Conservation (phyloP, 2,329 filamentous ascomycete species). For the Chaetomiaceae sp. region DNA sequence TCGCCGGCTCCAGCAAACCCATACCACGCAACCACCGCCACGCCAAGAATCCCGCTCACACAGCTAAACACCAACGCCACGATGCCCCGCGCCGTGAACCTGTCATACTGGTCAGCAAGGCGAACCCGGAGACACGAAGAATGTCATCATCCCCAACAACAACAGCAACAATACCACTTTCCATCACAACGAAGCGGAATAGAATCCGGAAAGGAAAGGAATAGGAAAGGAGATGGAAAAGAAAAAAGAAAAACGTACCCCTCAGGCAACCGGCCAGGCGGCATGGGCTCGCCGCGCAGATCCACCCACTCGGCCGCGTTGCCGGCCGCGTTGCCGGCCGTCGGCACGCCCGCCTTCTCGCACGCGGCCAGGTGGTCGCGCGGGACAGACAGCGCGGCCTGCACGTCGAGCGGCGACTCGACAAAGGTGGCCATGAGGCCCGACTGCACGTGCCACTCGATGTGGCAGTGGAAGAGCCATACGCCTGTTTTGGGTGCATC, state of each 20-base stretch:
- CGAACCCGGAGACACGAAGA: too few relatives aligned
- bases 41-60: slow-evolving; percentile 63
- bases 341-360: slow-evolving; percentile 28
- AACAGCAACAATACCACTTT: too few relatives aligned
- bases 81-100: slow-evolving; percentile 62
- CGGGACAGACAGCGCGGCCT: slow-evolving; percentile 56
- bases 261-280: slow-evolving; percentile 48
- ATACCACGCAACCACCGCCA: slow-evolving; percentile 65
- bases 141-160: too few relatives aligned
- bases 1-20: slow-evolving; percentile 42
- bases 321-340: slow-evolving; percentile 30
- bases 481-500: slow-evolving; percentile 31
- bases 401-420: slow-evolving; percentile 59
- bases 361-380: slow-evolving; percentile 56
- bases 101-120: too few relatives aligned
- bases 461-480: slow-evolving; percentile 76
- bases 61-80: slow-evolving; percentile 71
- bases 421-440: slow-evolving; percentile 64
- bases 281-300: slow-evolving; percentile 27
- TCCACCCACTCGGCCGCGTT: slow-evolving; percentile 26
- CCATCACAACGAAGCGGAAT: too few relatives aligned
- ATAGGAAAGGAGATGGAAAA: background rate
- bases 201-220: too few relatives aligned
- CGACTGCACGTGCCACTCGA: slow-evolving; percentile 69
- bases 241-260: slow-evolving; percentile 41